Conservation (phyloP, 2,329 filamentous ascomycete genomes). For the Camillea tinctor region DNA sequence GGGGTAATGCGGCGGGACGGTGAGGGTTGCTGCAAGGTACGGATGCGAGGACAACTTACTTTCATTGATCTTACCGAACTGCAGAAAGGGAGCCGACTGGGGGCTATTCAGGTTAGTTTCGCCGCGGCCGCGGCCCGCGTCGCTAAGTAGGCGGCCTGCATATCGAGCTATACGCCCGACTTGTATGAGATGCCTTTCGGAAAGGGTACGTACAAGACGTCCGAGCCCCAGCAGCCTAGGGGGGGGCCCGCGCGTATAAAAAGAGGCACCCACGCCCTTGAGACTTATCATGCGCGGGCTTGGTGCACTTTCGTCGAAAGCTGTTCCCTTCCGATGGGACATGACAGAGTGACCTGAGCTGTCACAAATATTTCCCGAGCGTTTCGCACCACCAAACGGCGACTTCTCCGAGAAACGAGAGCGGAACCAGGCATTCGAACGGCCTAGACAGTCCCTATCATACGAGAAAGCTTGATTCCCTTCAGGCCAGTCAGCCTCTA, state of each 20-base stretch:
- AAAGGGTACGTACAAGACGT: not conserved
- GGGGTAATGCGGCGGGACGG: not conserved
- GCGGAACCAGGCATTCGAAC: too few relatives aligned
- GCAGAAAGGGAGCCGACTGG: constrained; percentile 2
- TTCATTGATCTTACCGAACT: not conserved
- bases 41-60: constrained; percentile 1
- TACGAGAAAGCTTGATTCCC: not conserved
- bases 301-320: not conserved
- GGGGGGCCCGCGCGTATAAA: not conserved
- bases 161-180: constrained; percentile 9
- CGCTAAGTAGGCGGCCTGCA: constrained; percentile 6
- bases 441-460: too few relatives aligned
- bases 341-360: not conserved
- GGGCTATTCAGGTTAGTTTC: constrained; percentile 2
- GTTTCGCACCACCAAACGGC: not conserved
- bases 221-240: not conserved
- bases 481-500: not conserved
- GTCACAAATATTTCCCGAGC: not conserved
- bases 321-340: not conserved
- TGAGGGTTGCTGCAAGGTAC: not conserved
- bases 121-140: constrained; percentile 3
- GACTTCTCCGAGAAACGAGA: too few relatives aligned
- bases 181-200: constrained; percentile 6
- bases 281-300: not conserved
- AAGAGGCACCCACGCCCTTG: not conserved